Percentiles rank a stretch among this genome's conserved stretches.
Evolutionary conservation across 768 basidiomycete genomes (phyloP).

Genomic region (Rickenella mellea): DNA sequence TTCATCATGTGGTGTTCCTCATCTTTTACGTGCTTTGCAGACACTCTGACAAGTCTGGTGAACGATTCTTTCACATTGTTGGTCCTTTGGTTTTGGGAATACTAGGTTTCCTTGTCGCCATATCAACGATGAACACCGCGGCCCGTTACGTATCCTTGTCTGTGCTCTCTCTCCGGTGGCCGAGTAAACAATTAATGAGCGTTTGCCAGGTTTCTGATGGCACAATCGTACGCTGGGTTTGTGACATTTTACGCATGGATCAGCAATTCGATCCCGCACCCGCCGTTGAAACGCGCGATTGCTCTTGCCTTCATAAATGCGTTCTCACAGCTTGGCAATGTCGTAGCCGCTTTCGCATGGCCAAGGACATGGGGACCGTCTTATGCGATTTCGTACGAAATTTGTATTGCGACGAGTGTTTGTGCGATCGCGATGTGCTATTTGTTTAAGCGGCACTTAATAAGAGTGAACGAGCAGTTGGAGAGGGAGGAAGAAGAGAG

Average conservation of each 20-base stretch:
- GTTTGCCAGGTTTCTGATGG: conserved; percentile 58
- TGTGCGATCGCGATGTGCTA: conserved; percentile 40
- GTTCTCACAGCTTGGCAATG: conserved; percentile 75
- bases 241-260: conserved; percentile 53
- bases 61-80: conserved; percentile 63
- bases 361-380: conserved; percentile 60
- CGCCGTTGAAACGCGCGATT: conserved; percentile 83
- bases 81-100: conserved; percentile 47
- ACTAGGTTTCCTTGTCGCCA: conserved; percentile 58
- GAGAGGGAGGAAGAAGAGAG: conserved; percentile 25
- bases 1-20: neutral
- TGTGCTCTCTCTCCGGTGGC: conserved; percentile 12
- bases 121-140: conserved; percentile 50
- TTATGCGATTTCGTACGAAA: conserved; percentile 61
- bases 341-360: conserved; percentile 73
- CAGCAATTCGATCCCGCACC: conserved; percentile 56
- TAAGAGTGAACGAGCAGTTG: conserved; percentile 27
- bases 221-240: conserved; percentile 64
- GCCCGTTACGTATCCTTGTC: conserved; percentile 61
- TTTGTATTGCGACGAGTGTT: conserved; percentile 54
- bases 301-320: conserved; percentile 77
- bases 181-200: neutral
- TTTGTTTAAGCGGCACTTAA: conserved; percentile 37
- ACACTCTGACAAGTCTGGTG: conserved; percentile 61
- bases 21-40: conserved; percentile 20